Base-by-base conservation (phyloP, 345 rosid genomes). In the Euphorbia pulcherrima region DNA sequence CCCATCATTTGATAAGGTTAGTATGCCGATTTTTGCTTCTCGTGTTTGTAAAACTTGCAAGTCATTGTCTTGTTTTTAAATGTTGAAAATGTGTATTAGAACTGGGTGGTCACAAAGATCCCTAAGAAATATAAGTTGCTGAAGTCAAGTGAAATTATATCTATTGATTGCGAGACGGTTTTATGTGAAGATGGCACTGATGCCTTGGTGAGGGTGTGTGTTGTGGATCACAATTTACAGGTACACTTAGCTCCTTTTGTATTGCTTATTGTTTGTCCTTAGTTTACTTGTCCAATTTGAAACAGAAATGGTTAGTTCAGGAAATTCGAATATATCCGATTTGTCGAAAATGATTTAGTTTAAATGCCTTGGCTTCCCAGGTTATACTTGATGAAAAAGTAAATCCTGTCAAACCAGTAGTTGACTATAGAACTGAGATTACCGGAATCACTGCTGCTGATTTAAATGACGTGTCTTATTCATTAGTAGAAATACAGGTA, bases 121-220 rank as follows among this genome's bases (percentile, higher is more conserved):
- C 72, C 81, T 60, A 79, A 81, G 72, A 80, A 58, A 64, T 73
- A 87, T 30, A 81, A 81, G 85, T 71, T 67, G 72, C 40, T 73
- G 68, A 81, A 47, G 35, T 82, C 84, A 30, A 85, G 78, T 40
- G 27, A 50, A 20, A 80, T 94, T 81, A n/a, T 83, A 61, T 90
- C 99, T 72, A 81, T 94, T 74, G 99, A 91, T 73, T 94, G 99
- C 82, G 99, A 91, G 88, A 94, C 91, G 99, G 99, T 94, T 80
- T 88, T 82, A 6, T 91, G 96, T 80, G 83, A 87, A 61, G 97
- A 91, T 85, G 96, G 99, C 28, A 88, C 84, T 29, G 97, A 94
- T 68, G 97, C 90, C 69, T 78, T 92, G 44, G 99, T 91, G 74
- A 84, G 77, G 71, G 89, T 88, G 26, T 90, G 84, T 53, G 90